These are phyloP conservation scores for Endocalyx cinctus DNA, from an alignment of 2,329 filamentous ascomycete species.

Conservation along the genomic window DNA sequence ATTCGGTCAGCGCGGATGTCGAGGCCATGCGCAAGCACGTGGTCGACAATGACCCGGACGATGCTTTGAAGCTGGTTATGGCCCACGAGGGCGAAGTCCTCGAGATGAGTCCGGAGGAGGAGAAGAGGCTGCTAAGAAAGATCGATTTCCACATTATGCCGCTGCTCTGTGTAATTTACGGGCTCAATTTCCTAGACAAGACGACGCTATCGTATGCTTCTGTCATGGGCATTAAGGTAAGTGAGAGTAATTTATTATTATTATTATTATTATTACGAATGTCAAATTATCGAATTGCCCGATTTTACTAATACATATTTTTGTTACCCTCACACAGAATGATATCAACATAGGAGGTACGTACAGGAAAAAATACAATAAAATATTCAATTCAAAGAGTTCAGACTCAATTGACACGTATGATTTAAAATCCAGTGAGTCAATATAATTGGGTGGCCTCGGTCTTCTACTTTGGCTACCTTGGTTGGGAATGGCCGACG, in stretches of 20 bases:
- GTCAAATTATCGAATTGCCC: no score
- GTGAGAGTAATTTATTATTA: no score
- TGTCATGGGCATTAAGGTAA: slow-evolving; percentile 45
- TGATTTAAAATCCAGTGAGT: no score
- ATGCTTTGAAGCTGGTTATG: slow-evolving; percentile 35
- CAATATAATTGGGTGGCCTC: slow-evolving; percentile 39
- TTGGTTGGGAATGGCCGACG: slow-evolving; percentile 62
- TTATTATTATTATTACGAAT: no score
- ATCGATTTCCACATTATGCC: slow-evolving; percentile 44
- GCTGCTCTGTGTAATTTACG: slow-evolving; percentile 53
- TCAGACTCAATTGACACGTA: no score
- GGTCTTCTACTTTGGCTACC: slow-evolving; percentile 46
- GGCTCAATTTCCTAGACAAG: slow-evolving; percentile 51
- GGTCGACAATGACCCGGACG: slow-evolving; percentile 36
- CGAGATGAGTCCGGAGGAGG: slow-evolving; percentile 33
- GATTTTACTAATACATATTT: no score
- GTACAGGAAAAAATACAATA: no score
- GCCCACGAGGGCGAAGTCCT: slow-evolving; percentile 30
- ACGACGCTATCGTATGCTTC: slow-evolving; percentile 43
- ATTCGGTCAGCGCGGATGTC: slow-evolving; percentile 5
- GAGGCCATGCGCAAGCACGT: slow-evolving; percentile 27
- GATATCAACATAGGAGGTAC: slow-evolving; percentile 22
- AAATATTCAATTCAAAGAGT: no score
- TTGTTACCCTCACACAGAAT: no score
- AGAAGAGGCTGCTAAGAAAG: slow-evolving; percentile 37